Evolutionary conservation across 345 rosid species (phyloP).

Genomic region (Schrenkiella parvula): DNA sequence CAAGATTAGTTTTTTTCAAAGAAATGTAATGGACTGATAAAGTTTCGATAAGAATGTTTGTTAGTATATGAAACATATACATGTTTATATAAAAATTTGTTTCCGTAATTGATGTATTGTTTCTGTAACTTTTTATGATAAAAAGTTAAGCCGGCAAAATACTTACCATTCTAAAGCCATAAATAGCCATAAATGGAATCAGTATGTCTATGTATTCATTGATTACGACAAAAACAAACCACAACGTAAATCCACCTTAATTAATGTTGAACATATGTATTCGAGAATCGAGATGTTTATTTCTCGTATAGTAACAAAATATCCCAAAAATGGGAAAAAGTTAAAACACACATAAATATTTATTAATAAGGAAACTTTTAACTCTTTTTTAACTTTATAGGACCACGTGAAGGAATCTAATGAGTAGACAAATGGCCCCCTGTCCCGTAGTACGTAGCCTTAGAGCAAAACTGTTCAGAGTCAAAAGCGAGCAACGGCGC

Average conservation of each 20-base stretch:
- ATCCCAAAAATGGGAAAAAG: constrained; percentile 16
- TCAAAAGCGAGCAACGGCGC: constrained; percentile 23
- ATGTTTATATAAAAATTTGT: too few species aligned
- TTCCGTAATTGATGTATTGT: too few species aligned
- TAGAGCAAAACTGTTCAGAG: not conserved
- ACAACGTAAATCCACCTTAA: not conserved
- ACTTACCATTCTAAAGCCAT: too few species aligned
- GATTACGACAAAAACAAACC: constrained; percentile 13
- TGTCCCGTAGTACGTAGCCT: constrained; percentile 2
- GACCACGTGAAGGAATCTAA: constrained; percentile 35
- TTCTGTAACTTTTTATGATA: too few species aligned
- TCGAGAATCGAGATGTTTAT: not conserved
- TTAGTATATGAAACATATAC: too few species aligned
- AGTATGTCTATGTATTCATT: not conserved
- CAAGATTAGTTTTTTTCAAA: too few species aligned
- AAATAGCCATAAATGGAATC: too few species aligned
- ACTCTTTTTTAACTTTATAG: constrained; percentile 12
- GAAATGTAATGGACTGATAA: too few species aligned
- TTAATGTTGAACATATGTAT: not conserved
- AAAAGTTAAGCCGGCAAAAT: too few species aligned
- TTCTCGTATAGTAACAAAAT: not conserved
- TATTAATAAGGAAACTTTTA: not conserved
- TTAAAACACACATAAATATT: not conserved
- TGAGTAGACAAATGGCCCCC: constrained; percentile 10
- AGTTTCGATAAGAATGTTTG: too few species aligned